phyloP scores from a whole-genome alignment of 164 flowering plant genomes.

The Berberis thunbergii region DNA sequence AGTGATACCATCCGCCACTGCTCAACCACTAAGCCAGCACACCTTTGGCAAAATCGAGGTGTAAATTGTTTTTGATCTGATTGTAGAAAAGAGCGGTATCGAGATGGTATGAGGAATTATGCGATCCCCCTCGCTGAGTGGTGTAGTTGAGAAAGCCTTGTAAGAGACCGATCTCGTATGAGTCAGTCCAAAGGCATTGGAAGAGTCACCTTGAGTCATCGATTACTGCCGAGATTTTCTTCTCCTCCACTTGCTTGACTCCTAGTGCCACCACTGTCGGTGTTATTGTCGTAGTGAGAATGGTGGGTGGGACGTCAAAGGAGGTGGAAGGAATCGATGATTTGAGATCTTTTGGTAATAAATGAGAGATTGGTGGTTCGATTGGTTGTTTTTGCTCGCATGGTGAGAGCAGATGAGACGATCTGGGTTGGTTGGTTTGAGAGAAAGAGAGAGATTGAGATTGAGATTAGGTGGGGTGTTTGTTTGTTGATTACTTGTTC shows the following conservation, averaged over 20 bases:
- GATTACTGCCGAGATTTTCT: neutral
- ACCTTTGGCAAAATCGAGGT: conserved; percentile 2
- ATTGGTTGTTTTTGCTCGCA: neutral
- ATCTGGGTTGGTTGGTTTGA: neutral
- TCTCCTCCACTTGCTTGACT: no score
- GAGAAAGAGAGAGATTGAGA: neutral
- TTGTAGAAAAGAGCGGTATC: conserved; percentile 43
- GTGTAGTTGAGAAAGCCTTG: no score
- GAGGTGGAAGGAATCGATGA: conserved; percentile 2
- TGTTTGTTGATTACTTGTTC: neutral
- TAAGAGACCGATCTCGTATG: no score
- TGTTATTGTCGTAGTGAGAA: neutral
- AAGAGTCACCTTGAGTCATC: conserved; percentile 11
- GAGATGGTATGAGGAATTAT: no score
- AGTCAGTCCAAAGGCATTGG: conserved; percentile 22
- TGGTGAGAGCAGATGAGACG: neutral
- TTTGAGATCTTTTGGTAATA: neutral
- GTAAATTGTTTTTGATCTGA: conserved; percentile 60
- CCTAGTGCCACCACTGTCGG: neutral
- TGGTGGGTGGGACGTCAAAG: conserved; percentile 2
- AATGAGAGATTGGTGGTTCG: neutral
- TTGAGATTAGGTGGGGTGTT: neutral
- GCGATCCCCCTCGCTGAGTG: no score
- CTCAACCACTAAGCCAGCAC: no score
- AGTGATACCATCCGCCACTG: no score